Conservation (phyloP, 306 rosid genomes). For the Albizia julibrissin region DNA sequence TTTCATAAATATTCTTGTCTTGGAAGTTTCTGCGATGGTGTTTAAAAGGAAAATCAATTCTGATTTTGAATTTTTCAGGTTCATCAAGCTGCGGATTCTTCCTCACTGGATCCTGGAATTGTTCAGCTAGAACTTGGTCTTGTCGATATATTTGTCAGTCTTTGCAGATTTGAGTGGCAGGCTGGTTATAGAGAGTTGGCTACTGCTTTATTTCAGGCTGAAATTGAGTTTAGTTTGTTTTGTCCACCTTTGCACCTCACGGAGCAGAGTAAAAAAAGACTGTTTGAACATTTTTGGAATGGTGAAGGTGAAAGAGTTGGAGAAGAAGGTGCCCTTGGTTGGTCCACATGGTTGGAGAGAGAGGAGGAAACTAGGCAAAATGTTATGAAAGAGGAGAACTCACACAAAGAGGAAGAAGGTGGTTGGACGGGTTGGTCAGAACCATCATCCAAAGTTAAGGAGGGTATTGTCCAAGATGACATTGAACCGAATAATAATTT, state of each 20-base stretch:
- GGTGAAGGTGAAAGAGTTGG: slow-evolving; percentile 84
- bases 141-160: slow-evolving; percentile 84
- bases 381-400: slow-evolving; percentile 60
- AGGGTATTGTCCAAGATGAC: slow-evolving; percentile 37
- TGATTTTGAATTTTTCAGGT: slow-evolving; percentile 49
- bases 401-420: slow-evolving; percentile 60
- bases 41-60: slow-evolving; percentile 14
- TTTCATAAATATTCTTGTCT: slow-evolving; percentile 8
- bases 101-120: slow-evolving; percentile 51
- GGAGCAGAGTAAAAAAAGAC: slow-evolving; percentile 75
- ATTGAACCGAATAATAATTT: slow-evolving; percentile 40
- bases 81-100: slow-evolving; percentile 45
- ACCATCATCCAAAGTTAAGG: slow-evolving; percentile 55
- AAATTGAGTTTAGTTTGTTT: slow-evolving; percentile 88
- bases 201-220: slow-evolving; percentile 95
- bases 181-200: slow-evolving; percentile 88
- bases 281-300: slow-evolving; percentile 90
- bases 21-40: background rate
- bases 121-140: slow-evolving; percentile 88
- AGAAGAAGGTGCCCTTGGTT: slow-evolving; percentile 89
- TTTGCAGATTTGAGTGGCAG: slow-evolving; percentile 96
- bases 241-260: slow-evolving; percentile 81
- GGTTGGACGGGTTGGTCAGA: slow-evolving; percentile 99
- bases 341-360: slow-evolving; percentile 94
- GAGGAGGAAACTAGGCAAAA: slow-evolving; percentile 89